Evolutionary conservation across 2,329 filamentous ascomycete genomes (phyloP), one percentile per base, ranked within the genome.

Genomic region (Davidsoniella australis): DNA sequence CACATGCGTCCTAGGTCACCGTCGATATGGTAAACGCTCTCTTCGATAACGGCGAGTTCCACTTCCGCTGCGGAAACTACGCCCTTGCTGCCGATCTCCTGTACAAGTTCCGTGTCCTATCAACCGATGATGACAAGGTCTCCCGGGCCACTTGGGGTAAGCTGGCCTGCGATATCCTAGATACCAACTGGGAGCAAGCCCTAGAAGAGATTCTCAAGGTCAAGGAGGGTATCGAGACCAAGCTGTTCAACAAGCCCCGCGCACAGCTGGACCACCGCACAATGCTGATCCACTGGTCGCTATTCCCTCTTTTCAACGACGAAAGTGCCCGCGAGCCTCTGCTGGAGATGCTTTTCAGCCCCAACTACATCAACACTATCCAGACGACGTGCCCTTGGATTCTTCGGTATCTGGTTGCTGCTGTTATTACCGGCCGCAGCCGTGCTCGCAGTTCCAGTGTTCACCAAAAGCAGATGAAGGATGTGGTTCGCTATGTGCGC

Each of bases 291-390:
- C 91, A 98, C 82, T 98, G 91, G 88, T 81, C 85, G 42, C 80
- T 98, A 54, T 98, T 96, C 78, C 89, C 91, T 54, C 88, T 95
- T 70, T 98, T 96, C 78, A 96, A 98, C 78, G 82, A 85, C 70
- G 89, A 96, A 61, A 75, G 79, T 56, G 85, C 86, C 52, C 86
- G 89, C 61, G 91, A 98, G 63, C 77, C 78, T 58, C 76, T 98
- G 59, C 85, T 91, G 62, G 91, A 98, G 59, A 80, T 96, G 64
- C 91, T 95, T 75, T 96, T 98, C 77, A 93, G 84, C 56, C 84
- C 88, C 56, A 77, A 86, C 59, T 98, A 86, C 75, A 98, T 98
- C 78, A 98, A 96, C 78, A 96, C 89, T 59, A 95, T 98, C 65
- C 91, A 98, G 75, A 95, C 91, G 53, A 83, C 80, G 60, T 95